Conservation (phyloP, 1,284 basidiomycete genomes). For the Ustilago trichophora region DNA sequence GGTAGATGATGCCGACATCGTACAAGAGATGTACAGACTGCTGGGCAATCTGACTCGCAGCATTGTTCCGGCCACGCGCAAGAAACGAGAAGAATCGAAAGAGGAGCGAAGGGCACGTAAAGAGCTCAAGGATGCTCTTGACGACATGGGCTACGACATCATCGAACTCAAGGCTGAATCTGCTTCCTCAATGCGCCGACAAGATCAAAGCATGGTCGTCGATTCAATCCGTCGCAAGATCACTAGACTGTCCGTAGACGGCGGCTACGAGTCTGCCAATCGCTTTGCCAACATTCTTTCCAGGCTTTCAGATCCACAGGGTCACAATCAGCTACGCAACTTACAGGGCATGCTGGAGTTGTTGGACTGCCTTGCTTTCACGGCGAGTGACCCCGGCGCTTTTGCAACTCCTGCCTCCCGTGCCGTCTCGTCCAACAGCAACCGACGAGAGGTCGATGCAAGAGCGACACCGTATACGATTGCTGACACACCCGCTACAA, state of each 20-base stretch:
- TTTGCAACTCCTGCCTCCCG: conserved; percentile 25
- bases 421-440: conserved; percentile 16
- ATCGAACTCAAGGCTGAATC: conserved; percentile 42
- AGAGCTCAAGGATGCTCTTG: conserved; percentile 43
- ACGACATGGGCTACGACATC: conserved; percentile 48
- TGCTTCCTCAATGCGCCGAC: conserved; percentile 8
- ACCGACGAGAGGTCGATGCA: conserved; percentile 16
- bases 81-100: conserved; percentile 40
- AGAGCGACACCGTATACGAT: conserved; percentile 29
- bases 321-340: conserved; percentile 20
- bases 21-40: conserved; percentile 41
- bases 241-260: conserved; percentile 34
- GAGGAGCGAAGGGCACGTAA: conserved; percentile 36
- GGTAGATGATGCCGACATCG: conserved; percentile 39
- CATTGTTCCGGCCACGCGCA: conserved; percentile 45
- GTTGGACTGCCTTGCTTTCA: conserved; percentile 36
- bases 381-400: conserved; percentile 22
- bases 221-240: conserved; percentile 44
- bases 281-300: conserved; percentile 34
- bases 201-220: conserved; percentile 18
- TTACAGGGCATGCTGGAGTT: conserved; percentile 39
- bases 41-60: conserved; percentile 46
- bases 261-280: conserved; percentile 42
- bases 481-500: conserved; percentile 29
- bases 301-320: conserved; percentile 20